Evolutionary conservation across 371 early-diverging fungal genomes (phyloP).

Genomic region (Zopfochytrium polystomum): DNA sequence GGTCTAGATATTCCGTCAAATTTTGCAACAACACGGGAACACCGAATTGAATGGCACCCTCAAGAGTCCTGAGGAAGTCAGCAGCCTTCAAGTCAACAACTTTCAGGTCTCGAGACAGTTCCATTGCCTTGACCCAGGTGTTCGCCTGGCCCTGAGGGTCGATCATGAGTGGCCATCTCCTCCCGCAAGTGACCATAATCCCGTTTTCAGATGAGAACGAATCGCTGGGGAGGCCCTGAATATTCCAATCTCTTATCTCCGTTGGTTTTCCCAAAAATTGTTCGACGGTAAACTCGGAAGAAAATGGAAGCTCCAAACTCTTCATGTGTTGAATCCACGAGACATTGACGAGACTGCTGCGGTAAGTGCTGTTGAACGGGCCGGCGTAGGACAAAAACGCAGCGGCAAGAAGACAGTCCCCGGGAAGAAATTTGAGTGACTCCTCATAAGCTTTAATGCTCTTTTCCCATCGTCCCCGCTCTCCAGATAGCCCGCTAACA

Average conservation of each 20-base stretch:
- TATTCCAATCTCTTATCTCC: constrained; percentile 63
- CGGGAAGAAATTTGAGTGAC: constrained; percentile 55
- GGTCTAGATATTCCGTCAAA: constrained; percentile 58
- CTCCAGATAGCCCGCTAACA: constrained; percentile 58
- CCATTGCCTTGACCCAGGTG: constrained; percentile 58
- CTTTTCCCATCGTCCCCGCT: constrained; percentile 62
- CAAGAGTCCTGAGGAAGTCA: constrained; percentile 59
- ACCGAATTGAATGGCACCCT: constrained; percentile 55
- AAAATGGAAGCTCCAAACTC: constrained; percentile 53
- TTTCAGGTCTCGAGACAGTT: constrained; percentile 55
- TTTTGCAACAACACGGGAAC: constrained; percentile 62
- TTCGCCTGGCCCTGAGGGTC: constrained; percentile 64
- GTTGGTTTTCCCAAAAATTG: constrained; percentile 58
- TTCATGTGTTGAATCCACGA: constrained; percentile 56
- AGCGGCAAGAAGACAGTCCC: constrained; percentile 56
- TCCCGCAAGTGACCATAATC: constrained; percentile 57
- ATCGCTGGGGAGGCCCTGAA: constrained; percentile 64
- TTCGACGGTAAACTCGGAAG: constrained; percentile 55
- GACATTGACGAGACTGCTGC: constrained; percentile 42
- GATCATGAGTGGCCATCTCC: constrained; percentile 58
- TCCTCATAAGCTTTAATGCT: constrained; percentile 59
- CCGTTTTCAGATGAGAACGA: constrained; percentile 62
- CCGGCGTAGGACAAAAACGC: constrained; percentile 61
- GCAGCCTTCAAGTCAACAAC: constrained; percentile 54
- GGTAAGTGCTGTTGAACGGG: constrained; percentile 60